These are phyloP conservation scores for Cercospora canescens DNA, from an alignment of 2,329 filamentous ascomycete species.

Conservation along the genomic window DNA sequence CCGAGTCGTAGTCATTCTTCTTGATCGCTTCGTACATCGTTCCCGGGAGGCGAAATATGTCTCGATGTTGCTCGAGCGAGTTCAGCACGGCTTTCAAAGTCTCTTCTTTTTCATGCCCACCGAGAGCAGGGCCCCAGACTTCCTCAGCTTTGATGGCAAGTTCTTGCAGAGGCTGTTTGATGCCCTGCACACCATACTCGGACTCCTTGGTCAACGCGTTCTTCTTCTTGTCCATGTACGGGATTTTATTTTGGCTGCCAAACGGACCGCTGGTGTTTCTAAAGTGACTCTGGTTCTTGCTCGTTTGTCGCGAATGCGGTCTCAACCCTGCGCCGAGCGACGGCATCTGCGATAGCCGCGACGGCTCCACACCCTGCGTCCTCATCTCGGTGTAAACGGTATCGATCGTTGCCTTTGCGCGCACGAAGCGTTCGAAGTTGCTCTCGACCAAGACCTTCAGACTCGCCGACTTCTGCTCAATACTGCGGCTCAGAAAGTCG, in stretches of 20 bases:
- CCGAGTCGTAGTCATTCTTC: constrained; percentile 82
- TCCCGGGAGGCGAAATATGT: constrained; percentile 78
- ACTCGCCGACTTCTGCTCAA: constrained; percentile 96
- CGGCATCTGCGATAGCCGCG: constrained; percentile 21
- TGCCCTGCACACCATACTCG: constrained; percentile 83
- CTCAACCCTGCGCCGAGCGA: constrained; percentile 26
- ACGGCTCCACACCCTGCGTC: constrained; percentile 61
- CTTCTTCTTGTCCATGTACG: constrained; percentile 65
- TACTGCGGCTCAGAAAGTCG: constrained; percentile 82
- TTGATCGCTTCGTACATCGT: constrained; percentile 82
- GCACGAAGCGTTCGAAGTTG: constrained; percentile 97
- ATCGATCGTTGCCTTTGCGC: constrained; percentile 96
- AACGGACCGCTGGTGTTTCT: constrained; percentile 38
- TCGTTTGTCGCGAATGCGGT: constrained; percentile 66
- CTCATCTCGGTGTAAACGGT: constrained; percentile 98
- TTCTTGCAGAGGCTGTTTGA: constrained; percentile 84
- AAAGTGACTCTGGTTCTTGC: constrained; percentile 56
- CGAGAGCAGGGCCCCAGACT: constrained; percentile 92
- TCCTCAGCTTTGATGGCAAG: constrained; percentile 94
- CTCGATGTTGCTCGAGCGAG: constrained; percentile 75
- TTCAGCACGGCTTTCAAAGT: constrained; percentile 75
- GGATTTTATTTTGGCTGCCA: constrained; percentile 39
- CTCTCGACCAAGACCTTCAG: constrained; percentile 95
- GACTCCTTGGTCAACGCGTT: constrained; percentile 91
- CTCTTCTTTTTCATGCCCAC: constrained; percentile 87